Conservation (phyloP, 441 rosid genomes). For the Monsonia emarginata region DNA sequence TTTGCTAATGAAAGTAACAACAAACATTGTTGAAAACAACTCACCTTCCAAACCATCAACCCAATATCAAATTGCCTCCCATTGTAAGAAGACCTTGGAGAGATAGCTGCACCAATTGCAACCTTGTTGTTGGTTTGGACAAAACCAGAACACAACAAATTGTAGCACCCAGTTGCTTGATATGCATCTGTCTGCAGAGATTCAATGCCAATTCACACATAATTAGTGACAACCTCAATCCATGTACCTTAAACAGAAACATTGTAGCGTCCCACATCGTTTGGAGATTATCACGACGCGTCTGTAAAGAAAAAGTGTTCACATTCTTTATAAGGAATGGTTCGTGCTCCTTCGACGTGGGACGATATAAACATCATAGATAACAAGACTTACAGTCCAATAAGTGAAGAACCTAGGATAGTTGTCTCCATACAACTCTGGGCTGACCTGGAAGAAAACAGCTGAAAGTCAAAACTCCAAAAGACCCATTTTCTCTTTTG, state of each 20-base stretch:
- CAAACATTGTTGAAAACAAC: conserved; percentile 18
- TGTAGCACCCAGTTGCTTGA: conserved; percentile 20
- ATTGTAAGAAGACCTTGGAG: conserved; percentile 17
- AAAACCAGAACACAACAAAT: conserved; percentile 14
- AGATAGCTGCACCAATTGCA: neutral
- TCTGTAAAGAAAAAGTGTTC: no score
- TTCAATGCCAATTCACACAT: no score
- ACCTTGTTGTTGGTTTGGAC: conserved; percentile 3
- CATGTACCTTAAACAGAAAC: no score
- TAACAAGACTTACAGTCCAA: conserved; percentile 45
- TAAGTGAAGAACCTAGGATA: conserved; percentile 70
- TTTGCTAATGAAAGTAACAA: no score
- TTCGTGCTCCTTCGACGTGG: no score
- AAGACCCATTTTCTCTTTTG: no score
- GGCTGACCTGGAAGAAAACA: conserved; percentile 65
- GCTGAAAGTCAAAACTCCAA: neutral
- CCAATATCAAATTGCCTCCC: conserved; percentile 12
- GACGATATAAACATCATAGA: no score
- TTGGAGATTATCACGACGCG: no score
- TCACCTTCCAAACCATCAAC: conserved; percentile 12
- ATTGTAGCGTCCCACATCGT: no score
- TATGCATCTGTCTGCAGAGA: conserved; percentile 21
- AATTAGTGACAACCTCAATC: neutral
- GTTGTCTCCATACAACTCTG: conserved; percentile 58
- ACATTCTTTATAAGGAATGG: no score